Base-by-base conservation (phyloP, 768 basidiomycete genomes). In the Guyanaporus albipodus region DNA sequence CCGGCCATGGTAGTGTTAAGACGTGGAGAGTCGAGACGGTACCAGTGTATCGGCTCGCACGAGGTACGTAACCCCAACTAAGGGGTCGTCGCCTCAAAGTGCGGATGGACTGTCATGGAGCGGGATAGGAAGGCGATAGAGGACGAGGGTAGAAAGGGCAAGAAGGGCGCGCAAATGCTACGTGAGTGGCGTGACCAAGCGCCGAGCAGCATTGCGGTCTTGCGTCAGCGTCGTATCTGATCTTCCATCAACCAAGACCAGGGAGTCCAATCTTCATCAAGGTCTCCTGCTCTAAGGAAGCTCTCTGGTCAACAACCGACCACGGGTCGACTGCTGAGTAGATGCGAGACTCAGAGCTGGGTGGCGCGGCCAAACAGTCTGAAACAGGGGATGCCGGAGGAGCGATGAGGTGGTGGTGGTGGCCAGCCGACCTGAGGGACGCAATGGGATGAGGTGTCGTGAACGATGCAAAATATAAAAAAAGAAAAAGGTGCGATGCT, bases 31-130 rank as follows among this genome's bases (percentile, higher is more conserved):
- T 12, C 61, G 67, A 54, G 66, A 69, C 68, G 77, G 76, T 48
- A 61, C 84, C 84, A 63, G 73, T 83, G 87, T 86, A 62, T 88
- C 69, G 85, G 85, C 82, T 72, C 70, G 74, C 73, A 74, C 80
- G 82, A 83, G 77, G 76, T 76, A 82, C 83, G 80, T 73, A 80
- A 84, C 85, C 84, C 77, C 86, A 87, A 59, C 66, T 47, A 87
- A 87, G 85, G 78, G 85, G 82, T 85, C 83, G 82, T 83, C 82
- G 76, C 77, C 74, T 76, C 79, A 79, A 66, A 80, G 78, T 75
- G 66, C 59, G 61, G 59, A 67, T 72, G 82, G 77, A 71, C 62
- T 68, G 78, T 70, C 59, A 61, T 54, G 72, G 77, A 72, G 50
- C 62, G 75, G 79, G 75, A 76, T 64, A 55, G 63, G 61, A 63